Evolutionary conservation across 179 eudicot genomes (phyloP), one percentile per base, ranked within the genome.

Genomic region (Carnegiea gigantea): DNA sequence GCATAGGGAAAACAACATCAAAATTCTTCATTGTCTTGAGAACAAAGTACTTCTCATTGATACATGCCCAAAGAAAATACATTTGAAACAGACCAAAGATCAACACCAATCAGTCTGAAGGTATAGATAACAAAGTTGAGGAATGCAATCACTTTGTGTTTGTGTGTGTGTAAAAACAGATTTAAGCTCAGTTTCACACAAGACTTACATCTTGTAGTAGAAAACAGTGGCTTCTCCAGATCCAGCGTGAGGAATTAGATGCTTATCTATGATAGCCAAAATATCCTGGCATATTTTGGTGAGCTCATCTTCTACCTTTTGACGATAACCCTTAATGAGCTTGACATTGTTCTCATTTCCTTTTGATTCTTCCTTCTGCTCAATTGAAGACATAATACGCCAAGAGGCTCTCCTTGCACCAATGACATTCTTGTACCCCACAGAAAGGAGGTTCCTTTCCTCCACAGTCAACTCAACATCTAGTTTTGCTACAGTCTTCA

Each of bases 151-250:
- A 36, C 54, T 38, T 70, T 23, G 10, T 12, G 14, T 33, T 1
- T 33, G 36, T 33, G 36, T 33, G 36, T 33, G 36, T 33, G 36
- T 33, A 43, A 74, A 78, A 28, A 49, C 62, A 28, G 14, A 38
- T 15, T n/a, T 23, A 38, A 21, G 24, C 40, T 46, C 7, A 73
- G 10, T 59, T 1, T 76, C 0, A 17, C 54, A 28, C 18, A n/a
- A 8, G 76, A 84, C 96, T 92, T 84, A 95, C 98, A 95, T 95
- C 88, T 93, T 95, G 87, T 91, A 91, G 91, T 90, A 95, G 86
- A 95, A 95, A 49, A 95, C 98, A 77, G 93, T 95, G 73, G 98
- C 97, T 88, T 95, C 98, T 57, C 95, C 98, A 5, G 92, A 85
- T 36, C 88, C 88, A 70, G 98, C 86, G 78, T 92, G 90, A 80